Evolutionary conservation across 257 asterid genomes (phyloP).

Genomic region (Jacaranda copaia): DNA sequence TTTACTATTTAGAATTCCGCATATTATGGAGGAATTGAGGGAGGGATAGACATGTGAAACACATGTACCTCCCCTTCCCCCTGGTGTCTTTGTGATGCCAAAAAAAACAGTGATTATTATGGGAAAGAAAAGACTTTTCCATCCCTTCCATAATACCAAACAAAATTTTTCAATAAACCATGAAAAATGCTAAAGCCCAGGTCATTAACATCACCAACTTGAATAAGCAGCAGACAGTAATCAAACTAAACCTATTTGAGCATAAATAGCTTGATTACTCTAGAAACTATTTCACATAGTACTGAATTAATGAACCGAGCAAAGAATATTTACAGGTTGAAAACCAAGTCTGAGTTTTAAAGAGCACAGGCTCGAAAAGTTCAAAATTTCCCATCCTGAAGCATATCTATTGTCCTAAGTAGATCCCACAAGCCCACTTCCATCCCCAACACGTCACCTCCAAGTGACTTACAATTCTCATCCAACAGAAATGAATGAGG

Average conservation of each 20-base stretch:
- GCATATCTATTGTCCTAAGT: background rate
- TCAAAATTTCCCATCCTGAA: background rate
- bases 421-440: no score
- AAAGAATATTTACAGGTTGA: background rate
- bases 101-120: no score
- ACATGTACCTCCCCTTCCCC: background rate
- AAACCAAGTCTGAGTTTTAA: background rate
- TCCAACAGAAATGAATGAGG: slow-evolving; percentile 1
- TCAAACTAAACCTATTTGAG: no score
- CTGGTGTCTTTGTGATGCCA: no score
- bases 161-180: no score
- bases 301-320: background rate
- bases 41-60: background rate
- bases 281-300: background rate
- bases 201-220: no score
- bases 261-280: background rate
- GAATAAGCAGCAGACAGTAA: no score
- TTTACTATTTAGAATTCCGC: slow-evolving; percentile 3
- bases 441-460: no score
- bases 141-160: no score
- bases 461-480: background rate
- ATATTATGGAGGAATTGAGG: background rate
- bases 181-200: no score
- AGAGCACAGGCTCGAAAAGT: slow-evolving; percentile 6
- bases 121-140: no score